phyloP scores from a whole-genome alignment of 2,329 filamentous ascomycete genomes.

The Hypoxylon sp. region DNA sequence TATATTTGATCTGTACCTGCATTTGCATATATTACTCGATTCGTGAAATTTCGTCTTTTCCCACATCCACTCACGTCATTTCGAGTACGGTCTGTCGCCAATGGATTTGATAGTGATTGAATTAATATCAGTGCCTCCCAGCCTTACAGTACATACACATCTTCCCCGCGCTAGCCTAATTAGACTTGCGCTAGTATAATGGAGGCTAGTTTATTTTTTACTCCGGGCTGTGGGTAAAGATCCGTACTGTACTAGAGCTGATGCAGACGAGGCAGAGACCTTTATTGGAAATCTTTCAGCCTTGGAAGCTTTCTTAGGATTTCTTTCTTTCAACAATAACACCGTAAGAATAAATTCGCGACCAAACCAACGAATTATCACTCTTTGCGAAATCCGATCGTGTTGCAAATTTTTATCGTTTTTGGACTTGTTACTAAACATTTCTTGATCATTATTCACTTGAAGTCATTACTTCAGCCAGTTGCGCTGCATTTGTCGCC shows the following conservation, averaged over 20 bases:
- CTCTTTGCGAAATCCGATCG: constrained; percentile 3
- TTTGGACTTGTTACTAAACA: neutral
- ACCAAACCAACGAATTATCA: neutral
- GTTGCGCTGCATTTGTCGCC: constrained; percentile 22
- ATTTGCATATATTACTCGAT: neutral
- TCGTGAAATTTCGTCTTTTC: neutral
- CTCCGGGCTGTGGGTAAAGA: neutral
- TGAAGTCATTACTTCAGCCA: constrained; percentile 8
- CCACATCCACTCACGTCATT: neutral
- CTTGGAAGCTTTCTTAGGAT: constrained; percentile 18
- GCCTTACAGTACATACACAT: constrained; percentile 10
- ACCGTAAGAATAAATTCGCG: neutral
- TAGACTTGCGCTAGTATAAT: neutral
- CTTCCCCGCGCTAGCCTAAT: constrained; percentile 1
- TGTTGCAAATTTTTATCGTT: neutral
- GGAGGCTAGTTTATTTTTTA: neutral
- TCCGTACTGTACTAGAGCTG: neutral
- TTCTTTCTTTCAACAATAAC: constrained; percentile 24
- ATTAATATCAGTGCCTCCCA: neutral
- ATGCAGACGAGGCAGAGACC: neutral
- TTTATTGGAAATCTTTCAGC: constrained; percentile 35
- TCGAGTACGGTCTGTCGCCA: neutral
- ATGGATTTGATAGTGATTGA: neutral
- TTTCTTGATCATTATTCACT: neutral
- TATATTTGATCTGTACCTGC: neutral